Evolutionary conservation across 129 eudicot species (phyloP), one percentile per base, ranked within the genome.

Genomic region (Logfia minima): DNA sequence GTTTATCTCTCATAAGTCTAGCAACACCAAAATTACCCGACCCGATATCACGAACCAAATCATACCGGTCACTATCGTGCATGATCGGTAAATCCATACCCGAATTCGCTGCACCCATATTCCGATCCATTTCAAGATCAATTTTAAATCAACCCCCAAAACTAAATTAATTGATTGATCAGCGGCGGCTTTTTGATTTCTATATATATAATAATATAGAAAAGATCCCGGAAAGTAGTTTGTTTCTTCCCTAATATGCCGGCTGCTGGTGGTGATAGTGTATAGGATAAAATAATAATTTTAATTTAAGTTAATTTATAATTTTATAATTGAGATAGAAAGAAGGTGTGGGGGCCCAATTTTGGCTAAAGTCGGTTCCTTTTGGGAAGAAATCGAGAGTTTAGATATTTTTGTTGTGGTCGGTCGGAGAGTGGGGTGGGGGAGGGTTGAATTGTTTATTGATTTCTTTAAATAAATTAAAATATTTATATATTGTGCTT

Each of bases 21-120:
- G 98, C 96, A 37, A 92, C 88, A 2, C 96, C 98, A 35, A 92
- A 92, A 80, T 92, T 92, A 75, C 98, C 96, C 77, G 93, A 79
- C 79, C 96, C 98, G 85, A 92, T 92, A 80, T 92, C 93, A 19
- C 68, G 45, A 62, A 92, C 91, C 75, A 89, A 74, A 80, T 92
- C 98, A 72, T 92, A 92, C 18, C 96, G 85, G 72, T 92, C 98
- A 67, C 96, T 90, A 41, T 92, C 96, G 73, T 90, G 98, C 96
- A 89, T 88, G 84, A 92, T 92, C 81, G 93, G 96, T 85, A 88
- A 81, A 74, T 90, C 95, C 86, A 84, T 86, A 62, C 88, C 96
- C 73, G 92, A 77, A 68, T 79, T 71, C 68, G 72, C 83, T 3
- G 87, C 69, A 18, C 61, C 69, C 75, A 76, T 62, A 21, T 75